Percentiles rank a stretch among this genome's conserved stretches.
Conservation (phyloP, 352 stramenopile species). For the Globisporangium lucens region DNA sequence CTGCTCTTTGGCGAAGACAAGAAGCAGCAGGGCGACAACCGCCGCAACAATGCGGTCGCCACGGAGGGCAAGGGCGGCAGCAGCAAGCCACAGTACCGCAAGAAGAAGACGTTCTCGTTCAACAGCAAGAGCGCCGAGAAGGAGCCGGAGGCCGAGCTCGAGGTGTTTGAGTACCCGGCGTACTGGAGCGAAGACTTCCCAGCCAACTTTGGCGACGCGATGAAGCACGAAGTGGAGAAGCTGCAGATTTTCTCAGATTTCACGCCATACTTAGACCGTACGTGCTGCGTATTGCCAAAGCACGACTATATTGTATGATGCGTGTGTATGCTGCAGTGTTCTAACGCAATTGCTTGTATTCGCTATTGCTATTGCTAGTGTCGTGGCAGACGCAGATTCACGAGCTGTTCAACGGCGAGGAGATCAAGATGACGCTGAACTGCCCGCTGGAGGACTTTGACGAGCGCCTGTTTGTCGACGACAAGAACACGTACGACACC, state of each 20-base stretch:
- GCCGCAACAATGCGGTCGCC: conserved; percentile 9
- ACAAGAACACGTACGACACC: conserved; percentile 78
- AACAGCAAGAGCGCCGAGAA: conserved; percentile 31
- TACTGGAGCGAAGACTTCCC: conserved; percentile 81
- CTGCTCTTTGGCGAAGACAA: conserved; percentile 30
- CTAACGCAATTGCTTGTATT: not conserved
- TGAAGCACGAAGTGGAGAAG: conserved; percentile 88
- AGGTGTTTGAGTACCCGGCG: conserved; percentile 69
- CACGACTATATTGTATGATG: not conserved
- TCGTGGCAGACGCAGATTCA: conserved; percentile 84
- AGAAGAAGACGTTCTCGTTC: conserved; percentile 76
- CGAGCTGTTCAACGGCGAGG: conserved; percentile 58
- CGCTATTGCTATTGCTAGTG: conserved; percentile 20
- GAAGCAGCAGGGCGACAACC: conserved; percentile 9
- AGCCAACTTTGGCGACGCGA: conserved; percentile 59
- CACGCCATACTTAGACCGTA: conserved; percentile 63
- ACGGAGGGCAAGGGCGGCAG: conserved; percentile 16
- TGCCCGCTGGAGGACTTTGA: conserved; percentile 79
- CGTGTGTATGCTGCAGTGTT: not conserved
- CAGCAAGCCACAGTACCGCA: conserved; percentile 23
- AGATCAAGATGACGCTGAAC: conserved; percentile 75
- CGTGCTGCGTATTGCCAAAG: conserved; percentile 10
- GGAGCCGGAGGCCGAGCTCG: conserved; percentile 37
- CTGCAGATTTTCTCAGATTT: conserved; percentile 82
- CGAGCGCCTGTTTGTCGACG: conserved; percentile 74